phyloP scores from a whole-genome alignment of 768 basidiomycete species.

The Saitozyma sp. region DNA sequence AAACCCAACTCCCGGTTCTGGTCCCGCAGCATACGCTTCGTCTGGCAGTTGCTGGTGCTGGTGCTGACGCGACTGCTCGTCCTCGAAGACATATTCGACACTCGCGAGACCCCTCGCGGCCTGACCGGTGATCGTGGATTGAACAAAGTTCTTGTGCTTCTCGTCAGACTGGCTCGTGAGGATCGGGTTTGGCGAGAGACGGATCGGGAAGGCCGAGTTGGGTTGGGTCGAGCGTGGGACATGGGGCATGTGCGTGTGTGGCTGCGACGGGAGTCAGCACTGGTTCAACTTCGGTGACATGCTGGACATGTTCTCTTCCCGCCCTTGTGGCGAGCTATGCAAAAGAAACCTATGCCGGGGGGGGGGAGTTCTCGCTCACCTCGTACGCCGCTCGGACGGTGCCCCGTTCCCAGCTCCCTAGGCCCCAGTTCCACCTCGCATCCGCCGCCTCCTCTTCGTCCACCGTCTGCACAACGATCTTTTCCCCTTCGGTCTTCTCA shows the following conservation, averaged over 20 bases:
- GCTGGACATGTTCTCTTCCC: too few species aligned
- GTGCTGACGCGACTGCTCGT: neutral
- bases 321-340: too few species aligned
- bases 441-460: constrained; percentile 11
- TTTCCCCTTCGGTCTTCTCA: constrained; percentile 12
- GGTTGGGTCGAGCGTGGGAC: constrained; percentile 12
- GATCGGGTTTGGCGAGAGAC: constrained; percentile 8
- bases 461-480: constrained; percentile 30
- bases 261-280: constrained; percentile 23
- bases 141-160: constrained; percentile 4
- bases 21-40: neutral
- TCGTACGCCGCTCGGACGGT: constrained; percentile 41
- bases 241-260: constrained; percentile 44
- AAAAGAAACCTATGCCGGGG: too few species aligned
- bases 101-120: constrained; percentile 32
- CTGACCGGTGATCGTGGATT: constrained; percentile 6
- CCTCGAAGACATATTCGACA: constrained; percentile 45
- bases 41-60: neutral
- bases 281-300: too few species aligned
- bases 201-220: neutral
- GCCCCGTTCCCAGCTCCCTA: constrained; percentile 34
- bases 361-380: constrained; percentile 38
- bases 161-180: constrained; percentile 4
- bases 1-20: neutral
- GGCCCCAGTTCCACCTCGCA: constrained; percentile 20